phyloP scores from a whole-genome alignment of 75 land plant genomes.

The Larix kaempferi region DNA sequence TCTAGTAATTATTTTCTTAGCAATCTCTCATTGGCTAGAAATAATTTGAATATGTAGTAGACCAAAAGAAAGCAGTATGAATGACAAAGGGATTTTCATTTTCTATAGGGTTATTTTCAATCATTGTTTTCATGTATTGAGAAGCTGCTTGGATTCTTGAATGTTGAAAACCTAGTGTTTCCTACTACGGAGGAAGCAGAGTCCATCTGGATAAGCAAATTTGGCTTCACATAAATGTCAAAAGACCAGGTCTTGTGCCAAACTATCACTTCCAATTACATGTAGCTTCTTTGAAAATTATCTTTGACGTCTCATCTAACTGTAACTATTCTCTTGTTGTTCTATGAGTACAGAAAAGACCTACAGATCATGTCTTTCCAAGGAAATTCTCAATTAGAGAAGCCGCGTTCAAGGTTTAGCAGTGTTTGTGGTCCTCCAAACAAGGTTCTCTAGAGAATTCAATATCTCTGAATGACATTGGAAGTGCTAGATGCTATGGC shows the following conservation, averaged over 20 bases:
- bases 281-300: not conserved
- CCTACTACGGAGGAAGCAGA: conserved; percentile 84
- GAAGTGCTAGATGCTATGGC: not conserved
- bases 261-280: not conserved
- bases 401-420: conserved; percentile 14
- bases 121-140: conserved; percentile 66
- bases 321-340: conserved; percentile 27
- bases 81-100: not conserved
- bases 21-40: not conserved
- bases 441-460: not conserved
- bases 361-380: conserved; percentile 61
- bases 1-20: not conserved
- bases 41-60: not conserved
- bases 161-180: conserved; percentile 60
- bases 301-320: not conserved
- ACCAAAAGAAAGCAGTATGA: not conserved
- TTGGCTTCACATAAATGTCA: conserved; percentile 68
- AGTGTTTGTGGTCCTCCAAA: not conserved
- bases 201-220: conserved; percentile 81
- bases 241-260: conserved; percentile 52
- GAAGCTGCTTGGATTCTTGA: conserved; percentile 48
- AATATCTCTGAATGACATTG: not conserved
- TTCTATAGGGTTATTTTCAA: conserved; percentile 75
- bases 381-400: conserved; percentile 72
- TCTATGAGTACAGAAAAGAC: conserved; percentile 36